Base-by-base conservation (phyloP, 2,329 filamentous ascomycete genomes). In the Cryoendolithus antarcticus region DNA sequence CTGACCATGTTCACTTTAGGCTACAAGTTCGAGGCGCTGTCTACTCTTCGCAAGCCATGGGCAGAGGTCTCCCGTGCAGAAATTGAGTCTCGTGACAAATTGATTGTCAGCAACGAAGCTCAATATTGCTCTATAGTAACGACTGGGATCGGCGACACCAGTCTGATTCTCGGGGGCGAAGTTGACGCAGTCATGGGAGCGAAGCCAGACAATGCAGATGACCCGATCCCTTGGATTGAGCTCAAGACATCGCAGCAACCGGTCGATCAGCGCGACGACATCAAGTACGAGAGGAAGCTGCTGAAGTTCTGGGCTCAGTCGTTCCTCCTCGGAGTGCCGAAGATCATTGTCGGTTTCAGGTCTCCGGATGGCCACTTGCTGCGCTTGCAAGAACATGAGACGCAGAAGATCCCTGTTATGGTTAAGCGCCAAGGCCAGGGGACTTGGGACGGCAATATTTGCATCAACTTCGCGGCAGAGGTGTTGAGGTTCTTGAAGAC, bases 91-190 rank as follows among this genome's bases (percentile, higher is more conserved):
- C 77, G 91, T 21, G 76, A 82, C 33, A 60, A 75, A 2, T 68
- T 81, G 39, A 54, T 79, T 6, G 88, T 95, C 36, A 88, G 80
- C 59, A 98, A 96, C 59, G 77, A 86, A 54, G 82, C 84, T 1
- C 91, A 98, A 56, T 96, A 96, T 66, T 98, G 91, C 64, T 95
- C 88, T 2, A 75, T 98, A 12, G 88, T 94, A 1, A 77, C 80
- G 30, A 96, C 89, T 0, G 85, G 84, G 0, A 82, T 98, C 40
- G 89, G 88, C 2, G 75, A 75, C 35, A 72, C 75, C 1, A 70
- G 72, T 11, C 64, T 96, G 40, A 75, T 94, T 42, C 72, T 98
- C 1, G 91, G 86, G 15, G 91, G 91, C 28, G 91, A 98, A 65
- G 89, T 98, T 11, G 91, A 98, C 60, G 84, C 47, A 81, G 84